A percentile compares a stretch with the other conserved stretches of the same genome.
phyloP scores from a whole-genome alignment of 805 yeast species.

The Ogataea trehalophila region DNA sequence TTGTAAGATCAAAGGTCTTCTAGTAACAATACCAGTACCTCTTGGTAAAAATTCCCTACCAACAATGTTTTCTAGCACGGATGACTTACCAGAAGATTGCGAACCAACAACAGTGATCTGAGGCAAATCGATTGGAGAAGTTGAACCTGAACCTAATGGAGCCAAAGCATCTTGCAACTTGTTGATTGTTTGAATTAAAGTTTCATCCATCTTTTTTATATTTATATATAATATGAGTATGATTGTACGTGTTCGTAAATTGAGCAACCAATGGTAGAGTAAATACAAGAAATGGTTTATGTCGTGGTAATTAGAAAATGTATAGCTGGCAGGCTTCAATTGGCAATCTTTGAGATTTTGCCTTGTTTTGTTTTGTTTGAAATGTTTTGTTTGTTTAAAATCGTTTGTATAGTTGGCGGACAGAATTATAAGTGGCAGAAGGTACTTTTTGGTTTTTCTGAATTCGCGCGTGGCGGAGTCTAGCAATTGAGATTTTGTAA shows the following conservation, averaged over 20 bases:
- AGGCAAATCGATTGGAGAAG: conserved; percentile 87
- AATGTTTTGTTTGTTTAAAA: too few relatives aligned
- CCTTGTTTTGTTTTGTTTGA: too few relatives aligned
- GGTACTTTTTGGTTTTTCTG: too few relatives aligned
- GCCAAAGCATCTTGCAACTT: conserved; percentile 96
- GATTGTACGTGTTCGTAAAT: background rate
- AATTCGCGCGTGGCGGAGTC: too few relatives aligned
- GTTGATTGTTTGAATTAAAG: conserved; percentile 78
- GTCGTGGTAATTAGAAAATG: too few relatives aligned
- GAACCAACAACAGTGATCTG: conserved; percentile 96
- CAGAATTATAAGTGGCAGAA: too few relatives aligned
- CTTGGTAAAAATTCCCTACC: conserved; percentile 89
- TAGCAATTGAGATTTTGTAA: too few relatives aligned
- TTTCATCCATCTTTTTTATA: conserved; percentile 55
- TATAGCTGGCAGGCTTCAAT: too few relatives aligned
- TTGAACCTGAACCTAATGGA: conserved; percentile 85
- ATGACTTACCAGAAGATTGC: conserved; percentile 84
- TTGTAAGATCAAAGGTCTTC: conserved; percentile 82
- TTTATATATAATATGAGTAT: background rate
- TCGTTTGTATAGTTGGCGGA: too few relatives aligned
- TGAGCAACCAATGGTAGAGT: background rate
- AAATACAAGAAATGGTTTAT: background rate
- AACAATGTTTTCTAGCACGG: conserved; percentile 85
- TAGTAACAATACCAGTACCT: conserved; percentile 89
- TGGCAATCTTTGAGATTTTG: too few relatives aligned